Evolutionary conservation across 225 moss, liverwort and hornwort genomes (phyloP).

Genomic region (Antitrichia curtipendula): DNA sequence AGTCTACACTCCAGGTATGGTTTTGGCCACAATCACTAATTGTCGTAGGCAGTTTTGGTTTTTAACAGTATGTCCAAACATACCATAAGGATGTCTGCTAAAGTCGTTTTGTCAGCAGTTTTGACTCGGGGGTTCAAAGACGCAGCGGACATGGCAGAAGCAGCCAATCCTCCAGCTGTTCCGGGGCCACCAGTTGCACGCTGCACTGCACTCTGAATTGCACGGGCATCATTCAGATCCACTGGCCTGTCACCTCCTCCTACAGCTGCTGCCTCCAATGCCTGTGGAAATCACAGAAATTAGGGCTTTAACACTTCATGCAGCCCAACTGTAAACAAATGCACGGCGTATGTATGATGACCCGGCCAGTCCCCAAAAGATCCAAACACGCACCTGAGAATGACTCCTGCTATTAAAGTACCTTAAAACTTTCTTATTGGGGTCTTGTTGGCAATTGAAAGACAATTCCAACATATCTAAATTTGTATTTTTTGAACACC

Average conservation of each 20-base stretch:
- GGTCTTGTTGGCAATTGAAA: too few relatives aligned
- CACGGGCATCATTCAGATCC: conserved; percentile 49
- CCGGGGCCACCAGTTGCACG: conserved; percentile 51
- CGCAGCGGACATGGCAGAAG: conserved; percentile 70
- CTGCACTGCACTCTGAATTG: conserved; percentile 61
- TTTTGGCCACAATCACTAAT: neutral
- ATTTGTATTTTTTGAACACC: neutral
- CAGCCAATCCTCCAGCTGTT: conserved; percentile 49
- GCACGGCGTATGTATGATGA: neutral
- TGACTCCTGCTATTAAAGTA: neutral
- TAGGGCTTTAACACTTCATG: neutral
- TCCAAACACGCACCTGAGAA: neutral
- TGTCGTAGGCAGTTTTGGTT: neutral
- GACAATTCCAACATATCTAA: neutral
- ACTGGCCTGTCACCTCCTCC: conserved; percentile 56
- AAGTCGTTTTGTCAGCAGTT: conserved; percentile 12
- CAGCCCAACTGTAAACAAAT: neutral
- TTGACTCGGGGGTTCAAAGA: conserved; percentile 22
- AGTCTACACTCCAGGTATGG: neutral
- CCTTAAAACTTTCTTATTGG: too few relatives aligned
- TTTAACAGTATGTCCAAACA: neutral
- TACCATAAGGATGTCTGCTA: conserved; percentile 66
- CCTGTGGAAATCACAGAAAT: neutral
- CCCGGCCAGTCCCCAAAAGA: too few relatives aligned
- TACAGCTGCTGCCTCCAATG: conserved; percentile 65